Conservation (phyloP, 1,284 basidiomycete genomes). For the Apiotrichum laibachii region DNA sequence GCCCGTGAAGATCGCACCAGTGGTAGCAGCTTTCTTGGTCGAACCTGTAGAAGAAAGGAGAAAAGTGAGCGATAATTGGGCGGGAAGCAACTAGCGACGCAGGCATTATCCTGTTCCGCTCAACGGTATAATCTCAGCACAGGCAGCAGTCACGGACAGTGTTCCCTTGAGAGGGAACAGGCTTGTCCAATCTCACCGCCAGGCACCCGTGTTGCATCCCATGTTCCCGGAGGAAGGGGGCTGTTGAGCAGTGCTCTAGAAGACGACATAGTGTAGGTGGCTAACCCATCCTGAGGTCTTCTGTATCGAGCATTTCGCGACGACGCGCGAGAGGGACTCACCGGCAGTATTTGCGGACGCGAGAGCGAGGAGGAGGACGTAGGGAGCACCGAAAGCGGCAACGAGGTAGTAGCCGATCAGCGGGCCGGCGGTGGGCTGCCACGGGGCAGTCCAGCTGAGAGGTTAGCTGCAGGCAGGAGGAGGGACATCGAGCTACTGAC, state of each 20-base stretch:
- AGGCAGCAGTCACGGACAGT: conserved; percentile 14
- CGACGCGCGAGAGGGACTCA: conserved; percentile 7
- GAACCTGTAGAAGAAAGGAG: conserved; percentile 25
- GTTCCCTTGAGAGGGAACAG: too few species aligned
- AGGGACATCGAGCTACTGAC: not conserved
- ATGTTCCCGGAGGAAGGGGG: conserved; percentile 16
- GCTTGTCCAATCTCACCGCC: conserved; percentile 7
- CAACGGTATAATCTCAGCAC: conserved; percentile 55
- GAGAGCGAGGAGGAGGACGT: conserved; percentile 53
- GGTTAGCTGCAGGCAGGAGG: not conserved
- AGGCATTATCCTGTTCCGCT: conserved; percentile 54
- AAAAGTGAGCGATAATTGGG: conserved; percentile 2
- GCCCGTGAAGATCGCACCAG: conserved; percentile 51
- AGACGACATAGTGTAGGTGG: not conserved
- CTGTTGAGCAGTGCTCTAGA: not conserved
- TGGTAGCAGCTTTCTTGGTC: conserved; percentile 54
- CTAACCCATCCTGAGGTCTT: not conserved
- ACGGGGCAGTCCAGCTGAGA: conserved; percentile 54
- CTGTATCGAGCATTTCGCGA: not conserved
- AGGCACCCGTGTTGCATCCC: conserved; percentile 50
- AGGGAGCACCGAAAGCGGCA: conserved; percentile 54
- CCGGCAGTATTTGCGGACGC: conserved; percentile 53
- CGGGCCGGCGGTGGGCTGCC: conserved; percentile 51
- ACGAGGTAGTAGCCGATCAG: conserved; percentile 55
- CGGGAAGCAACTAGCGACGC: conserved; percentile 51